Evolutionary conservation across 2,329 filamentous ascomycete genomes (phyloP), one percentile per base, ranked within the genome.

Genomic region (Scytalidium sp.): DNA sequence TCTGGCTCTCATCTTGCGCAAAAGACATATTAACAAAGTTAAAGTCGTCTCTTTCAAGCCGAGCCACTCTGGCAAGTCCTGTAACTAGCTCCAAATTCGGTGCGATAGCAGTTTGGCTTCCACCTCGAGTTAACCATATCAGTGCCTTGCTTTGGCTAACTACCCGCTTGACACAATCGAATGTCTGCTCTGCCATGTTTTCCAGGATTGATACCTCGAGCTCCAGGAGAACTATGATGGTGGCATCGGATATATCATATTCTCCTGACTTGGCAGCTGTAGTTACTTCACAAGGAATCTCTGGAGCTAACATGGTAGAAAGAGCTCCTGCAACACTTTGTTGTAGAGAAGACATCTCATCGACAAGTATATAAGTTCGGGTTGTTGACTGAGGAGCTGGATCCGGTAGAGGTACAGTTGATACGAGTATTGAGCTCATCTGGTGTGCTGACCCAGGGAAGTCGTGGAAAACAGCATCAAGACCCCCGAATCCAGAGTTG

Each of bases 11-110:
- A 15, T 10, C 43, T 19, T 19, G 43, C 43, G 25, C 20, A 25
- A 45, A 45, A 22, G 43, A 25, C 15, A 21, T 15, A 27, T n/a
- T 45, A 13, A 45, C 22, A 45, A 45, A 45, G n/a, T 45, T 25
- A 8, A 45, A 25, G 15, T 45, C 2, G 19, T 10, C 21, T 19
- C 23, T 45, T 25, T 45, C 43, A 2, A 45, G 20, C 10, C 43
- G 43, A 29, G 25, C 23, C 7, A 22, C 21, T 6, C 20, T 29
- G 11, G 43, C 43, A 25, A 45, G 25, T 2, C 43, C 43, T 13
- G 20, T 45, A 11, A 45, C 43, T 13, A 45, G 21, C 20, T 45
- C 43, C 21, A 25, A 27, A 45, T 45, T 22, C 9, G 43, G 43
- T 36, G 32, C 13, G 13, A n/a, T n/a, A 6, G 32, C 17, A 4